Conservation (phyloP, 495 filamentous ascomycete species). For the Lepraria neglecta region DNA sequence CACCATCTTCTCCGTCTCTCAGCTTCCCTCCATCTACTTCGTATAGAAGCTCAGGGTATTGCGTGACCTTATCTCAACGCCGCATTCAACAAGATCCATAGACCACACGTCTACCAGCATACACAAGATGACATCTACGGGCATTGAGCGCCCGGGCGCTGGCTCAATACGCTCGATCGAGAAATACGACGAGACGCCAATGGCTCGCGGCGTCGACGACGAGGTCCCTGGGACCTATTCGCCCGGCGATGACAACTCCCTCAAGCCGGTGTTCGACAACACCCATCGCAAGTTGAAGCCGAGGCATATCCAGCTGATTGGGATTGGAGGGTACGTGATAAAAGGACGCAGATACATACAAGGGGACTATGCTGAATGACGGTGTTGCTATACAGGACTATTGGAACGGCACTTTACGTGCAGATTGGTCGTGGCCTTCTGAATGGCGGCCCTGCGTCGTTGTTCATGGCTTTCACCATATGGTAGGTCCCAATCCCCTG, state of each 20-base stretch:
- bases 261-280: conserved; percentile 34
- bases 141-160: conserved; percentile 1
- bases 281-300: conserved; percentile 56
- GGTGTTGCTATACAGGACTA: conserved; percentile 28
- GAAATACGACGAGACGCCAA: conserved; percentile 13
- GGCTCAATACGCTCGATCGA: not conserved
- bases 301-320: conserved; percentile 67
- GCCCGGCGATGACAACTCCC: conserved; percentile 8
- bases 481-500: conserved; percentile 42
- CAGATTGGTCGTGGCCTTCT: conserved; percentile 63
- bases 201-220: conserved; percentile 12
- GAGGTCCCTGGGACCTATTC: conserved; percentile 9
- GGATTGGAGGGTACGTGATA: conserved; percentile 52
- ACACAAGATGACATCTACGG: conserved; percentile 5
- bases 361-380: not conserved
- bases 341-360: not conserved
- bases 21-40: not conserved
- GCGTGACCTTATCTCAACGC: too few species aligned
- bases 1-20: not conserved
- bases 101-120: not conserved
- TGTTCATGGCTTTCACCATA: conserved; percentile 71
- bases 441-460: conserved; percentile 65
- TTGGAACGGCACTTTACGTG: conserved; percentile 75
- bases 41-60: not conserved
- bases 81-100: not conserved